A percentile compares a stretch with the other conserved stretches of the same genome.
These are phyloP conservation scores for Globisporangium echinulatum DNA, from an alignment of 352 stramenopile species.

Conservation along the genomic window DNA sequence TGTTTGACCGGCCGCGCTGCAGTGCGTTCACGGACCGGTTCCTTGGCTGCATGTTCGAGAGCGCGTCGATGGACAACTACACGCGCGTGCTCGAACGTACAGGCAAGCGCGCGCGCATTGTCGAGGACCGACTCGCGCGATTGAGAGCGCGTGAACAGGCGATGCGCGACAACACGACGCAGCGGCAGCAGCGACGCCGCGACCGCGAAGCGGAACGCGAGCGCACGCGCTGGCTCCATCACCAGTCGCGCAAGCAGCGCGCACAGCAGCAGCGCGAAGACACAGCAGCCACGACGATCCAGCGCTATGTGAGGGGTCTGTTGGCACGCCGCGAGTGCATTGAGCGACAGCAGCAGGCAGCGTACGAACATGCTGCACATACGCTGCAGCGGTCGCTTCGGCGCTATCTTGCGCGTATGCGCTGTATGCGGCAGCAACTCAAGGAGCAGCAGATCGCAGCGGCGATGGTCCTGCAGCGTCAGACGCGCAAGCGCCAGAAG, in stretches of 20 bases:
- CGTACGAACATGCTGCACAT: slow-evolving; percentile 19
- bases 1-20: slow-evolving; percentile 52
- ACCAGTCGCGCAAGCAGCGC: slow-evolving; percentile 35
- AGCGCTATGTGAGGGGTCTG: slow-evolving; percentile 32
- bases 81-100: slow-evolving; percentile 53
- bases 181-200: slow-evolving; percentile 26
- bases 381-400: slow-evolving; percentile 33
- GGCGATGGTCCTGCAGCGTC: slow-evolving; percentile 38
- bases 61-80: slow-evolving; percentile 68
- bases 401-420: slow-evolving; percentile 20
- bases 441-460: slow-evolving; percentile 30
- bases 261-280: slow-evolving; percentile 38
- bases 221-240: slow-evolving; percentile 37
- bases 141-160: slow-evolving; percentile 37
- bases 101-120: slow-evolving; percentile 28
- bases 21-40: slow-evolving; percentile 66
- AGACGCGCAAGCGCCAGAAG: slow-evolving; percentile 19
- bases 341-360: slow-evolving; percentile 6
- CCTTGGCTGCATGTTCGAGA: slow-evolving; percentile 54
- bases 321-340: slow-evolving; percentile 17
- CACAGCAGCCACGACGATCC: slow-evolving; percentile 29
- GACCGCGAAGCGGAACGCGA: slow-evolving; percentile 39
- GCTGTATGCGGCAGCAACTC: slow-evolving; percentile 8
- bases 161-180: slow-evolving; percentile 30
- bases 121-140: slow-evolving; percentile 43